A percentile compares a stretch with the other conserved stretches of the same genome.
phyloP scores from a whole-genome alignment of 2,329 filamentous ascomycete species.

The Neonectria neomacrospora region DNA sequence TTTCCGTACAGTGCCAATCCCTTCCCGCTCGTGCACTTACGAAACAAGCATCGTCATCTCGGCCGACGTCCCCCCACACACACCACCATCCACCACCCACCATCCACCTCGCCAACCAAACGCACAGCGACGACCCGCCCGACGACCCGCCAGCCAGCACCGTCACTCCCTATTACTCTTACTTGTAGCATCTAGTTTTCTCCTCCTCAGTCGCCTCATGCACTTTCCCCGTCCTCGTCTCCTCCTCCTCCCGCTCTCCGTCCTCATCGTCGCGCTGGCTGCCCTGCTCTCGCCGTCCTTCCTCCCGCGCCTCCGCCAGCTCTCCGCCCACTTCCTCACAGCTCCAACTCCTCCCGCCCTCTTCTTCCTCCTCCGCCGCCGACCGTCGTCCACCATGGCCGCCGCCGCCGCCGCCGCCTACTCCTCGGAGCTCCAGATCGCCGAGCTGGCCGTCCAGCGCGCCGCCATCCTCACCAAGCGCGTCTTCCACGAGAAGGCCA shows the following conservation, averaged over 20 bases:
- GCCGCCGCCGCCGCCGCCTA: conserved; percentile 62
- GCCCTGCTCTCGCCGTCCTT: conserved; percentile 41
- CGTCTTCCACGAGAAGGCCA: conserved; percentile 82
- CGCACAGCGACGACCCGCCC: conserved; percentile 26
- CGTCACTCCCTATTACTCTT: not conserved
- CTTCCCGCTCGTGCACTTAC: conserved; percentile 9
- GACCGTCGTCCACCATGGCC: conserved; percentile 36
- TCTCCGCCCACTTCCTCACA: conserved; percentile 39
- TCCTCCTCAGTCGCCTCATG: conserved; percentile 32
- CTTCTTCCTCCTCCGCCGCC: conserved; percentile 15
- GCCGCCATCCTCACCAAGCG: conserved; percentile 66
- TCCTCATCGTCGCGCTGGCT: conserved; percentile 45
- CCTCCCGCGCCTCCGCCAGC: conserved; percentile 45
- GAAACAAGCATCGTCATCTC: conserved; percentile 15
- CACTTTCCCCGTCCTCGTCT: conserved; percentile 24
- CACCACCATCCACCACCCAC: not conserved
- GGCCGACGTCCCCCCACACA: conserved; percentile 11
- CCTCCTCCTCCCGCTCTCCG: conserved; percentile 20
- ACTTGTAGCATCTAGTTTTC: not conserved
- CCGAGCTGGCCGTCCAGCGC: conserved; percentile 89
- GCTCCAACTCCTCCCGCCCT: conserved; percentile 35
- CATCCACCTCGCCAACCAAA: conserved; percentile 14
- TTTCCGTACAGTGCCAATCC: not conserved
- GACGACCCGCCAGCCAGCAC: conserved; percentile 22
- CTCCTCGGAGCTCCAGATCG: conserved; percentile 81